These are phyloP conservation scores for Mrakia gelida DNA, from an alignment of 768 basidiomycete genomes.

Conservation along the genomic window DNA sequence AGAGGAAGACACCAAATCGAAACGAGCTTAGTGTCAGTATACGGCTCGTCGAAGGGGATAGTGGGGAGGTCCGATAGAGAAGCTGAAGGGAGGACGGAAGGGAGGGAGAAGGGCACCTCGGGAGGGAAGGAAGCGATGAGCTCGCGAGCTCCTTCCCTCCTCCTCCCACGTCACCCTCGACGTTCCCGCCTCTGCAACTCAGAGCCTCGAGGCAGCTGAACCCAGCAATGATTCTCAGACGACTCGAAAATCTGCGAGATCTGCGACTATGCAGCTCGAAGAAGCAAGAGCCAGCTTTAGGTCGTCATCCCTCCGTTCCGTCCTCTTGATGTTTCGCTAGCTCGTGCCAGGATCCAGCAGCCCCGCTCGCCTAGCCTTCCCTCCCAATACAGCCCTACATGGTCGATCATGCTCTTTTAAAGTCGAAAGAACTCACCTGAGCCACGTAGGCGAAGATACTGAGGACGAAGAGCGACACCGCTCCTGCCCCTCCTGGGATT, in stretches of 20 bases:
- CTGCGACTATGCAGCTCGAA: too few species aligned
- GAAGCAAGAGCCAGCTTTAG: too few species aligned
- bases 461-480: background rate
- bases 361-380: too few species aligned
- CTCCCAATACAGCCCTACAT: too few species aligned
- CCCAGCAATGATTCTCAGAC: too few species aligned
- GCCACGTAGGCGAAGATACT: slow-evolving; percentile 2
- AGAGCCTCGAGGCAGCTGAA: too few species aligned
- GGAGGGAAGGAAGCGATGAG: background rate
- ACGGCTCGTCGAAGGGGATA: background rate
- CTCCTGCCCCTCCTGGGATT: background rate
- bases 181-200: background rate
- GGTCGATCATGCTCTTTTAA: too few species aligned
- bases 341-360: too few species aligned
- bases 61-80: background rate
- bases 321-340: too few species aligned
- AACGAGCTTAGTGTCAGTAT: background rate
- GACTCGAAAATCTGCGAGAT: too few species aligned
- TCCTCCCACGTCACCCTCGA: background rate
- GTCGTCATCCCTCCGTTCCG: too few species aligned
- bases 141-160: background rate
- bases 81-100: background rate
- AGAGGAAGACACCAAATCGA: too few species aligned
- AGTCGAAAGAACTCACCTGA: background rate
- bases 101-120: background rate